phyloP scores from a whole-genome alignment of 1,139 yeast species.

The Pichia sp. region DNA sequence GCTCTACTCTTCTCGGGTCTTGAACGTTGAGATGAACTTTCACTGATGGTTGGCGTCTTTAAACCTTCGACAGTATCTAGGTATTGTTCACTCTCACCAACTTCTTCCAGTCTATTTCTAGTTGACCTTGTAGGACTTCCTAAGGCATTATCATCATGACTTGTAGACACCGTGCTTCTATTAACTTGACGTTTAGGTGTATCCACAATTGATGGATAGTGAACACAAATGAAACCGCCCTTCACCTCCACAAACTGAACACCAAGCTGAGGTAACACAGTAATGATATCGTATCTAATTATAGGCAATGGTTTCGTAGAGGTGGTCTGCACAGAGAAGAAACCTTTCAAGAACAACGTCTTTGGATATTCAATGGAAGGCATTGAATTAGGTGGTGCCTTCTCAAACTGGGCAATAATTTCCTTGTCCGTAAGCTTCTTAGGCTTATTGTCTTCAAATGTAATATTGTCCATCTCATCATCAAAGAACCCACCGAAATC shows the following conservation, averaged over 20 bases:
- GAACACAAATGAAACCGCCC: constrained; percentile 89
- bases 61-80: constrained; percentile 9
- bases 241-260: constrained; percentile 84
- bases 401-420: constrained; percentile 58
- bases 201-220: constrained; percentile 41
- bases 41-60: constrained; percentile 14
- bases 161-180: not conserved
- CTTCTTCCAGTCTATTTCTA: constrained; percentile 4
- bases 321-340: constrained; percentile 92
- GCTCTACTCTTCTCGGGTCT: constrained; percentile 3
- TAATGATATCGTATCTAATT: constrained; percentile 77
- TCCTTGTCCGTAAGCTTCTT: constrained; percentile 49
- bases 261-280: constrained; percentile 68
- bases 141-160: constrained; percentile 2
- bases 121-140: constrained; percentile 5
- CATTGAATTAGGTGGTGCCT: constrained; percentile 75
- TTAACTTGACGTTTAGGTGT: constrained; percentile 7
- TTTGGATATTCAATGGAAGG: constrained; percentile 92
- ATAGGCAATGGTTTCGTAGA: constrained; percentile 89
- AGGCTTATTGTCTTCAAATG: constrained; percentile 18
- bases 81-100: constrained; percentile 3
- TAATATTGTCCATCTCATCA: constrained; percentile 41
- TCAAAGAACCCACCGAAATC: constrained; percentile 52
- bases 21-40: constrained; percentile 5
- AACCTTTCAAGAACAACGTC: constrained; percentile 87